A percentile compares a stretch with the other conserved stretches of the same genome.
Conservation (phyloP, 495 filamentous ascomycete species). For the Penicillium lividum region DNA sequence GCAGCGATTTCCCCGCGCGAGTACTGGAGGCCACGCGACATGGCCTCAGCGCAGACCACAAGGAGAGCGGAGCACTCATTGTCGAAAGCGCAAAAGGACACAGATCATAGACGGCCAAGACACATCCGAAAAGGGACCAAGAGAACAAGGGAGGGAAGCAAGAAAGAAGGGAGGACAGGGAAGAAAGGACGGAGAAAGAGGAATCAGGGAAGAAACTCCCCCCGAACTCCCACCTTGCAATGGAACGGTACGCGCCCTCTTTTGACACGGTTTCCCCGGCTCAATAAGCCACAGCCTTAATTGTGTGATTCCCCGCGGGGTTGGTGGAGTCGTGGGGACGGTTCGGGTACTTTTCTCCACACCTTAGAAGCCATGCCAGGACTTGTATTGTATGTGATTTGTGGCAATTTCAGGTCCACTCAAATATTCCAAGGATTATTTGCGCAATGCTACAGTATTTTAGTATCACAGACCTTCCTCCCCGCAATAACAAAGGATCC, state of each 20-base stretch:
- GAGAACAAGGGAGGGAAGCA: constrained; percentile 9
- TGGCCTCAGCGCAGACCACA: constrained; percentile 36
- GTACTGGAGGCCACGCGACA: constrained; percentile 31
- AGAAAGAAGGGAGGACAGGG: neutral
- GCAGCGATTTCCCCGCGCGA: constrained; percentile 28
- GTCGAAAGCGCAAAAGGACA: constrained; percentile 5
- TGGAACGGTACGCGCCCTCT: constrained; percentile 13
- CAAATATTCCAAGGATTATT: neutral
- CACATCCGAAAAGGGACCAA: constrained; percentile 7
- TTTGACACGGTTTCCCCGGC: constrained; percentile 3
- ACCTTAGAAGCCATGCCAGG: neutral
- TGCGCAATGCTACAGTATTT: neutral
- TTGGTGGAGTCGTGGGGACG: constrained; percentile 3
- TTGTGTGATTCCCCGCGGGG: constrained; percentile 3
- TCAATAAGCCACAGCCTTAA: constrained; percentile 5
- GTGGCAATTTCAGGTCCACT: neutral
- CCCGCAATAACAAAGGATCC: neutral
- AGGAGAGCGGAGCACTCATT: constrained; percentile 35
- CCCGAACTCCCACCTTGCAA: constrained; percentile 13
- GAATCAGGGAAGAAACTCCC: constrained; percentile 2
- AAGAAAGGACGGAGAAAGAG: neutral
- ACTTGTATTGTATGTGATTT: neutral
- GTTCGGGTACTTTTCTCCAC: neutral
- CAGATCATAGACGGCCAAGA: constrained; percentile 9
- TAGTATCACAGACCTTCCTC: neutral